These are phyloP conservation scores for Penicillium sp. DNA, from an alignment of 2,329 filamentous ascomycete genomes.

Conservation along the genomic window DNA sequence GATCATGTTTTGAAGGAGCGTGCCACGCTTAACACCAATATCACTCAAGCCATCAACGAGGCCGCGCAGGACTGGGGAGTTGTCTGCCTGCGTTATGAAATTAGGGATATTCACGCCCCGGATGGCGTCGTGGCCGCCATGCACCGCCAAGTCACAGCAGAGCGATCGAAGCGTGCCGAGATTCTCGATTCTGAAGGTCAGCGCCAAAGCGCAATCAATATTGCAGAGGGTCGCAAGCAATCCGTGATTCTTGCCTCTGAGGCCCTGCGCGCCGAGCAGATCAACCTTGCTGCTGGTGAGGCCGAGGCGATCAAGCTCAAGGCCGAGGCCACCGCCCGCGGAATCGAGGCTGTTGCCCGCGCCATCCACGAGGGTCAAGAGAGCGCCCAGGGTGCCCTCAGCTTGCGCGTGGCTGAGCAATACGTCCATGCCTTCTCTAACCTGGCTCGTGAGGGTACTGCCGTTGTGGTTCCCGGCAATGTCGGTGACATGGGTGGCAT, in stretches of 20 bases:
- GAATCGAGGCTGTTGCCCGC: constrained; percentile 82
- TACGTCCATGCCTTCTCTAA: constrained; percentile 95
- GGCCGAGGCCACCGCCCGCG: constrained; percentile 80
- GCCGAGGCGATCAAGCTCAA: constrained; percentile 88
- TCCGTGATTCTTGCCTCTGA: constrained; percentile 95
- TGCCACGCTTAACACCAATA: constrained; percentile 93
- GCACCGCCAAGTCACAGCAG: constrained; percentile 96
- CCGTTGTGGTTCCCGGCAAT: constrained; percentile 93
- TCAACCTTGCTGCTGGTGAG: constrained; percentile 91
- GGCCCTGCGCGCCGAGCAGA: constrained; percentile 83
- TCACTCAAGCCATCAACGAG: constrained; percentile 98
- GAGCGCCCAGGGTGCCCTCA: constrained; percentile 79
- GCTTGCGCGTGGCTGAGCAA: constrained; percentile 89
- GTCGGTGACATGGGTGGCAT: constrained; percentile 94
- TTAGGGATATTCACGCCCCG: constrained; percentile 95
- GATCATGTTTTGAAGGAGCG: constrained; percentile 98
- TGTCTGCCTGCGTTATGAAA: constrained; percentile 94
- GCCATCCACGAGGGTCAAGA: constrained; percentile 72
- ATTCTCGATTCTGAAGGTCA: constrained; percentile 98
- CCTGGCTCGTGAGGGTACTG: constrained; percentile 91
- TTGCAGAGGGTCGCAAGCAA: constrained; percentile 96
- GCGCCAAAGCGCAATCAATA: constrained; percentile 96
- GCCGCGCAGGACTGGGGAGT: constrained; percentile 97
- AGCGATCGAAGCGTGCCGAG: constrained; percentile 95
- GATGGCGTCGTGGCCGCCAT: constrained; percentile 93